Evolutionary conservation across 2,329 filamentous ascomycete species (phyloP).

Genomic region (Hirsutella rhossiliensis): DNA sequence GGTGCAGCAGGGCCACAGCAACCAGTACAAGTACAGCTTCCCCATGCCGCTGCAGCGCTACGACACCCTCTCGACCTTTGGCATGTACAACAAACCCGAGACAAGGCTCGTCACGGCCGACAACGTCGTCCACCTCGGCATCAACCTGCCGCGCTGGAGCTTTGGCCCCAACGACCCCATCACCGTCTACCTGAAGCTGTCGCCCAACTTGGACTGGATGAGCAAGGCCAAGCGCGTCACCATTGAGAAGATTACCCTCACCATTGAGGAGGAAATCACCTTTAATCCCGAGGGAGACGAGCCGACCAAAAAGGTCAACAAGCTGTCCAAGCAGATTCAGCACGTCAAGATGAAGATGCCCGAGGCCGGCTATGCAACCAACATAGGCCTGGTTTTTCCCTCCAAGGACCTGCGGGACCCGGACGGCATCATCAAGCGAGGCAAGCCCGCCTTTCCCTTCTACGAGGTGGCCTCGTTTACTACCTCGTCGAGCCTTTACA

Average conservation of each 20-base stretch:
- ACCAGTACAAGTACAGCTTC: constrained; percentile 84
- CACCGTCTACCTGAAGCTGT: constrained; percentile 88
- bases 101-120: constrained; percentile 76
- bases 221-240: constrained; percentile 83
- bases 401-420: constrained; percentile 76
- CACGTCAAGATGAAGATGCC: constrained; percentile 73
- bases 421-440: constrained; percentile 77
- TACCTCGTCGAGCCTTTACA: constrained; percentile 87
- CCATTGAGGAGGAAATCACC: constrained; percentile 96
- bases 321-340: constrained; percentile 73
- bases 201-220: constrained; percentile 85
- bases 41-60: constrained; percentile 86
- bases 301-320: constrained; percentile 79
- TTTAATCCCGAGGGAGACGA: constrained; percentile 97
- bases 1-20: constrained; percentile 77
- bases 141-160: constrained; percentile 89
- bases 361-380: constrained; percentile 85
- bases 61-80: constrained; percentile 94
- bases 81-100: constrained; percentile 97
- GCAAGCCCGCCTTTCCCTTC: constrained; percentile 77
- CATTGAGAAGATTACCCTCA: constrained; percentile 86
- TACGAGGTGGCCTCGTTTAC: constrained; percentile 88
- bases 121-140: constrained; percentile 81
- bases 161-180: constrained; percentile 94
- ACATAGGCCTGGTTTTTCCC: constrained; percentile 82